These are phyloP conservation scores for Russula griseocarnosa DNA, from an alignment of 768 basidiomycete genomes.

Conservation along the genomic window DNA sequence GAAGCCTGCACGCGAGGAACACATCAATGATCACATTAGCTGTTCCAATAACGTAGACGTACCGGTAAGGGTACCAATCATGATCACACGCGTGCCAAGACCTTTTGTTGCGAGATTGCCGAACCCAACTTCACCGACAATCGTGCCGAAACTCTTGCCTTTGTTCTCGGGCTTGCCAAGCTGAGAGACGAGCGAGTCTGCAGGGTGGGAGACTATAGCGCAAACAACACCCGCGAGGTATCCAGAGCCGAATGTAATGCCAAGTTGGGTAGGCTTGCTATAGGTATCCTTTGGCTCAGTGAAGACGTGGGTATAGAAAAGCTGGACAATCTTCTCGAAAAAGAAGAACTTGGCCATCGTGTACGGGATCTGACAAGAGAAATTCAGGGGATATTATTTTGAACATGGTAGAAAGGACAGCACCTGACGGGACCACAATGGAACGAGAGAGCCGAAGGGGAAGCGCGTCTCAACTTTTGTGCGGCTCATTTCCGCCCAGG, in stretches of 20 bases:
- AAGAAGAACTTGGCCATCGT: constrained; percentile 99
- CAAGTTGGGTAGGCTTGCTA: constrained; percentile 79
- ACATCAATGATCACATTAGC: not conserved
- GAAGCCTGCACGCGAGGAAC: constrained; percentile 60
- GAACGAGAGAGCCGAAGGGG: constrained; percentile 81
- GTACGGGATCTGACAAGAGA: constrained; percentile 74
- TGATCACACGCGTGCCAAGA: constrained; percentile 80
- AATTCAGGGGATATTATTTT: constrained; percentile 5
- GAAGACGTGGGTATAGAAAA: constrained; percentile 88
- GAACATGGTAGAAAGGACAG: constrained; percentile 23
- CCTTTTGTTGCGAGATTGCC: constrained; percentile 72
- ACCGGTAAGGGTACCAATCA: constrained; percentile 50
- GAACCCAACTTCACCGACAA: constrained; percentile 68
- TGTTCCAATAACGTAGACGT: not conserved
- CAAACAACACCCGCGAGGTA: constrained; percentile 95
- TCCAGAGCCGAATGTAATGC: constrained; percentile 85
- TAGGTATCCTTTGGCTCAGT: constrained; percentile 73
- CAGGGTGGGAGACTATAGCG: constrained; percentile 94
- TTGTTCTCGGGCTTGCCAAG: constrained; percentile 88
- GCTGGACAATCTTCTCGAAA: constrained; percentile 82
- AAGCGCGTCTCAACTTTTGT: constrained; percentile 70
- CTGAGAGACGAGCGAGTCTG: constrained; percentile 88
- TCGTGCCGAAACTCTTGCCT: constrained; percentile 70
- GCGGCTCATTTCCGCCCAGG: constrained; percentile 63
- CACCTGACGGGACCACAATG: constrained; percentile 86